Base-by-base conservation (phyloP, 2,329 filamentous ascomycete genomes). In the Thermothelomyces thermophilus region DNA sequence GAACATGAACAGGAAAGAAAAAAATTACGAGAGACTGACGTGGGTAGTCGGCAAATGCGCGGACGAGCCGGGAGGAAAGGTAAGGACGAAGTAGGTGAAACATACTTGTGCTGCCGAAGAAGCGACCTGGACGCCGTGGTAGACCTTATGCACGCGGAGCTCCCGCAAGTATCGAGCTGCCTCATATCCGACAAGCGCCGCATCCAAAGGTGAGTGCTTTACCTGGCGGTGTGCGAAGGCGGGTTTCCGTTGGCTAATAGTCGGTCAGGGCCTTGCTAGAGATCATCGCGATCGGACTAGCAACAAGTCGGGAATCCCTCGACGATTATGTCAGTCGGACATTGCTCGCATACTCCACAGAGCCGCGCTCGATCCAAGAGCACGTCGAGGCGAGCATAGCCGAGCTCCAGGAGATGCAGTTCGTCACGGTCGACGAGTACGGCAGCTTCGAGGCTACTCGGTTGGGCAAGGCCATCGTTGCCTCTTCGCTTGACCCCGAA, bases 61-160 rank as follows among this genome's bases (percentile, higher is more conserved):
- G 86, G 86, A 2, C 76, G 86, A 53, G 86, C 86, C 17, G 86
- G 86, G 6, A 77, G 86, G 47, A 89, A 89, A 66, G 86, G 86
- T 42, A 90, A 88, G 61, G 84, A 87, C 48, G 83, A 86, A 44
- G 70, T 86, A 41, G 86, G 86, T 2, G 86, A 90, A 67, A 90
- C 84, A 1, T 90, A 86, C 63, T 70, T 90, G 1, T 89, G 86
- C 62, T 90, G 86, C 60, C 77, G 81, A 26, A 77, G 81, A 59
- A 66, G 72, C 9, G 86, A 90, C 57, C 66, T 90, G 13, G 82
- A 87, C 60, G 78, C 78, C 14, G 83, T 89, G 4, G 74, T 84
- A 28, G 79, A 84, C 50, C 69, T 90, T 34, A 79, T 90, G 72
- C 78, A 86, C 60, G 82, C 85, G 2, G 84, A 89, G 47, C 73